A percentile compares a stretch with the other conserved stretches of the same genome.
Evolutionary conservation across 1,139 yeast genomes (phyloP).

Genomic region (Torulaspora globosa): DNA sequence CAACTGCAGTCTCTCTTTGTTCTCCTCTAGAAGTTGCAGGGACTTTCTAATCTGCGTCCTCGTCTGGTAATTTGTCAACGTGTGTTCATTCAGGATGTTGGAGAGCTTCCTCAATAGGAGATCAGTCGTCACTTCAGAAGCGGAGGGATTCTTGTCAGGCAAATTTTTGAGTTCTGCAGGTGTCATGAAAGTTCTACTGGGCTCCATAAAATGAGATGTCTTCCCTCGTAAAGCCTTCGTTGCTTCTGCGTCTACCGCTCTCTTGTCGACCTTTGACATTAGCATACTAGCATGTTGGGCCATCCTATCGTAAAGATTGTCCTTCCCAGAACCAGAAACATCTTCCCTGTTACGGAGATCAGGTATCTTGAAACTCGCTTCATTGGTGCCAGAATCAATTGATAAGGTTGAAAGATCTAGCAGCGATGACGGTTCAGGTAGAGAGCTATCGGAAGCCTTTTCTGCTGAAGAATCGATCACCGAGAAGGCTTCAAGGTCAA

Average conservation of each 20-base stretch:
- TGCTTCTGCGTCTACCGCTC: neutral
- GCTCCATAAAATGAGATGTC: constrained; percentile 9
- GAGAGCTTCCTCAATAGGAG: constrained; percentile 47
- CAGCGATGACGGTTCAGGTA: constrained; percentile 29
- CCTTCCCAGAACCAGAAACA: constrained; percentile 7
- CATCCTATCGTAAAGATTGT: constrained; percentile 26
- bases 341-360: constrained; percentile 1
- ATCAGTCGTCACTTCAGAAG: constrained; percentile 22
- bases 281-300: constrained; percentile 25
- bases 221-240: neutral
- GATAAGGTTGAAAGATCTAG: constrained; percentile 19
- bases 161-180: constrained; percentile 3
- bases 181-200: constrained; percentile 9
- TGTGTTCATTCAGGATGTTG: constrained; percentile 47
- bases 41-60: constrained; percentile 42
- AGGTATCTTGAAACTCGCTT: constrained; percentile 18
- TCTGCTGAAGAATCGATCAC: constrained; percentile 17
- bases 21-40: constrained; percentile 44
- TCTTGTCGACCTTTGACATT: constrained; percentile 14
- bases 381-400: constrained; percentile 3
- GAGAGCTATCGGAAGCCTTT: constrained; percentile 1
- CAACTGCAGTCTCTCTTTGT: constrained; percentile 37
- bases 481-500: constrained; percentile 32
- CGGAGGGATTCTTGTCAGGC: constrained; percentile 2
- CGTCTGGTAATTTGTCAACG: constrained; percentile 45